These are phyloP conservation scores for Arthrocladium fulminans DNA, from an alignment of 2,329 filamentous ascomycete species.

Conservation along the genomic window DNA sequence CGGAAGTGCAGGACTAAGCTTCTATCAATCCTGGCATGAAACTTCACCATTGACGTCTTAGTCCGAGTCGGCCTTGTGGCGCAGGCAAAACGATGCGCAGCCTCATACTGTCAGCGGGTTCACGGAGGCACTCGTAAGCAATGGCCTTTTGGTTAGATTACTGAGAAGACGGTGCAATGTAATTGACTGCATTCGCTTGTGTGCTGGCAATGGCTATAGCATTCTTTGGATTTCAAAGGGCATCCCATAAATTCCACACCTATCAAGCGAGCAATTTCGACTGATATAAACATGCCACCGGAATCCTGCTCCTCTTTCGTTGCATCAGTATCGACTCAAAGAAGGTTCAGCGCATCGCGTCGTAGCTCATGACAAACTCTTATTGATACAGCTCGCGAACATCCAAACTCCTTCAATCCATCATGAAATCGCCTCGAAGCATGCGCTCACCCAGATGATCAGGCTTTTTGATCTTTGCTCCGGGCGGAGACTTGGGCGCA, in stretches of 20 bases:
- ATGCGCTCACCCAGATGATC: constrained; percentile 96
- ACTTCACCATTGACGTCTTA: constrained; percentile 4
- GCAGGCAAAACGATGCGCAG: too few species aligned
- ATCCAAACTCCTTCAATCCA: constrained; percentile 17
- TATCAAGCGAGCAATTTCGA: too few species aligned
- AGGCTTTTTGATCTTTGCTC: constrained; percentile 53
- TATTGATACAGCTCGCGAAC: neutral
- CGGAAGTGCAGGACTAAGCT: neutral
- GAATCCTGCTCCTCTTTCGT: neutral
- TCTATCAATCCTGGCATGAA: neutral
- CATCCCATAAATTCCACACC: too few species aligned
- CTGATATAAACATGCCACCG: too few species aligned
- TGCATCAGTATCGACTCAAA: neutral
- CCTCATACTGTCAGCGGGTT: too few species aligned
- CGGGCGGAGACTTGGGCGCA: constrained; percentile 10
- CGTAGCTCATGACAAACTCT: neutral
- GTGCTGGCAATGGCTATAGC: too few species aligned
- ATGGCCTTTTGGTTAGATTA: too few species aligned
- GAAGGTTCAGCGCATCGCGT: neutral
- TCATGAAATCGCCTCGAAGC: constrained; percentile 94
- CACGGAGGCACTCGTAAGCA: too few species aligned
- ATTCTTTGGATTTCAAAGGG: too few species aligned
- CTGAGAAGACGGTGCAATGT: too few species aligned
- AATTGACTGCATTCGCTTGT: too few species aligned
- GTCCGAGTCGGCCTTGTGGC: neutral